phyloP scores from a whole-genome alignment of 1,284 basidiomycete species.

The Rhodotorula sp. region DNA sequence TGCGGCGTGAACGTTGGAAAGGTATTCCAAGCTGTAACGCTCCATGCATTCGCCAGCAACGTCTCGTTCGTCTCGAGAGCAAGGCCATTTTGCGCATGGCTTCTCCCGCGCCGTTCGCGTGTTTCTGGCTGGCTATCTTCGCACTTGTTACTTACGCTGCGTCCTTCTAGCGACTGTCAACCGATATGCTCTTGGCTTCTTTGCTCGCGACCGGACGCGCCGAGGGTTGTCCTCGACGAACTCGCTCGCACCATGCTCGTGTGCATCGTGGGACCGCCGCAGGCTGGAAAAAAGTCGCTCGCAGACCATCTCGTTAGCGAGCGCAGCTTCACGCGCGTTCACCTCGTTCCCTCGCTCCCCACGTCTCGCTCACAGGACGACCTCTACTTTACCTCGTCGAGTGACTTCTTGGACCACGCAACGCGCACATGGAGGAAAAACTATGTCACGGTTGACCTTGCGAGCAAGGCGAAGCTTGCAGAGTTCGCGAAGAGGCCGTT shows the following conservation, averaged over 20 bases:
- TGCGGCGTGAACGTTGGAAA: no score
- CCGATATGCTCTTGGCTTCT: no score
- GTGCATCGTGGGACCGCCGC: constrained; percentile 78
- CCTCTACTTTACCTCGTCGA: constrained; percentile 57
- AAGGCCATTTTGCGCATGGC: no score
- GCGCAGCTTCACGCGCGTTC: constrained; percentile 54
- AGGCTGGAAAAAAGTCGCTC: constrained; percentile 75
- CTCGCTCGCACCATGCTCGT: constrained; percentile 61
- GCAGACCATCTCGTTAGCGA: constrained; percentile 64
- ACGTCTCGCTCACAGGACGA: background rate
- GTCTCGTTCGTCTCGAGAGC: no score
- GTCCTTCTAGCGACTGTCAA: no score
- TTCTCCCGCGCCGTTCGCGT: no score
- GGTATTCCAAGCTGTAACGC: no score
- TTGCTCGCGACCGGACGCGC: background rate
- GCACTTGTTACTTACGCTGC: no score
- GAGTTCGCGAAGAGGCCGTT: constrained; percentile 83
- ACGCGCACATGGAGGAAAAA: constrained; percentile 77
- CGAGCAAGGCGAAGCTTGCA: constrained; percentile 58
- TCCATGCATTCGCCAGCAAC: no score
- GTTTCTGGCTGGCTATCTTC: no score
- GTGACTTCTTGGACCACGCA: constrained; percentile 66
- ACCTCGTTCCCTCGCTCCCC: constrained; percentile 14
- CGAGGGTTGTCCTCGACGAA: background rate
- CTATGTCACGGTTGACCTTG: constrained; percentile 77